Evolutionary conservation across 805 yeast genomes (phyloP).

Genomic region (Huiozyma sinensis): DNA sequence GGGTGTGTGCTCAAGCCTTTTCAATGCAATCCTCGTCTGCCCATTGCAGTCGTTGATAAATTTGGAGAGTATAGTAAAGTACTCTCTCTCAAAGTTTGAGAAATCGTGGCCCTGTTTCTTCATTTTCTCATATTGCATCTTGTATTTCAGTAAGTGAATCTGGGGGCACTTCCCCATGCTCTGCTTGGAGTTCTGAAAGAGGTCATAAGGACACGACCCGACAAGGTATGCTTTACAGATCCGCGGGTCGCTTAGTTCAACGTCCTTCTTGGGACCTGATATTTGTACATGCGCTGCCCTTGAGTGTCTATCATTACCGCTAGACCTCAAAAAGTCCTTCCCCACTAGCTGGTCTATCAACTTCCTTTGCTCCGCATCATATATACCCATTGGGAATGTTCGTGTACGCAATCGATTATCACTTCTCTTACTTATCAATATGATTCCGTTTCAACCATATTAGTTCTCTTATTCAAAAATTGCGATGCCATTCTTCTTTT

Average conservation of each 20-base stretch:
- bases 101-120: constrained; percentile 32
- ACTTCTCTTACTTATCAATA: no score
- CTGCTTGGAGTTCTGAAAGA: constrained; percentile 72
- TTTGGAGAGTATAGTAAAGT: constrained; percentile 36
- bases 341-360: constrained; percentile 69
- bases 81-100: constrained; percentile 39
- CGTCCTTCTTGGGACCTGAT: not conserved
- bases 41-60: constrained; percentile 59
- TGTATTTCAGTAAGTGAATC: constrained; percentile 64
- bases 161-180: constrained; percentile 73
- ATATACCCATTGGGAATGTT: constrained; percentile 28
- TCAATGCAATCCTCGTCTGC: constrained; percentile 50
- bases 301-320: not conserved
- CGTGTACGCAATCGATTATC: not conserved
- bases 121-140: constrained; percentile 51
- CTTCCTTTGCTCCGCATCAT: constrained; percentile 64
- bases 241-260: constrained; percentile 39
- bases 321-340: constrained; percentile 8
- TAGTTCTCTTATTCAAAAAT: not conserved
- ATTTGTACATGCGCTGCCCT: not conserved
- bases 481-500: not conserved
- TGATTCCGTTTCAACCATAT: no score
- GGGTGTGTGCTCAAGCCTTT: constrained; percentile 52
- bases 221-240: constrained; percentile 78
- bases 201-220: constrained; percentile 77